Conservation (phyloP, 2,329 filamentous ascomycete species). For the Penicillium sclerotigenum region DNA sequence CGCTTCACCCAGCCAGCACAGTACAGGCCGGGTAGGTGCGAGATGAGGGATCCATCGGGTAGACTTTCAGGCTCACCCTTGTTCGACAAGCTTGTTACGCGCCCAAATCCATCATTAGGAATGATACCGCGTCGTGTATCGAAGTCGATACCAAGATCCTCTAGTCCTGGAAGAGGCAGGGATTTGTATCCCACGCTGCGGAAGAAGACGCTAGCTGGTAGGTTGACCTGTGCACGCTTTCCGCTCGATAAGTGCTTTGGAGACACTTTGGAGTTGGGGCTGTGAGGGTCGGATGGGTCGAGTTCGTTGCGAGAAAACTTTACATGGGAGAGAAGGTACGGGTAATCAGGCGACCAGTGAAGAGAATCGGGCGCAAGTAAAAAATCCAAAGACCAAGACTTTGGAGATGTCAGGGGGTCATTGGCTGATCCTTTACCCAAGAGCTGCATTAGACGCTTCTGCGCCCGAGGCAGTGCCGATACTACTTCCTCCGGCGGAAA, state of each 20-base stretch:
- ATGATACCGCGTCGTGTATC: conserved; percentile 71
- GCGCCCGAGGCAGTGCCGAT: conserved; percentile 68
- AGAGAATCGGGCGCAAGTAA: conserved; percentile 76
- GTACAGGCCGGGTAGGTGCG: conserved; percentile 70
- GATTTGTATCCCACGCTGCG: conserved; percentile 95
- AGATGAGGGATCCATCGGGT: conserved; percentile 41
- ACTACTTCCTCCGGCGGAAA: conserved; percentile 61
- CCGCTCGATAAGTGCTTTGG: conserved; percentile 51
- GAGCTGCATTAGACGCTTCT: conserved; percentile 75
- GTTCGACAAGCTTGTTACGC: conserved; percentile 54
- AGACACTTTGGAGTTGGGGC: conserved; percentile 46
- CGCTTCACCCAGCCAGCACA: conserved; percentile 96
- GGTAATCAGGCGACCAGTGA: conserved; percentile 46
- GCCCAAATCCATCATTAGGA: conserved; percentile 75
- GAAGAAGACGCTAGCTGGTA: conserved; percentile 74
- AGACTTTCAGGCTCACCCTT: conserved; percentile 23
- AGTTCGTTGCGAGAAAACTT: conserved; percentile 59
- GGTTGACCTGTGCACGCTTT: conserved; percentile 44
- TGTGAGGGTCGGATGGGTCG: conserved; percentile 51
- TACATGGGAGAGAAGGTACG: conserved; percentile 59
- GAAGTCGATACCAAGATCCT: conserved; percentile 72
- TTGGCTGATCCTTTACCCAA: conserved; percentile 69
- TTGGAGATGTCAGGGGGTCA: conserved; percentile 50
- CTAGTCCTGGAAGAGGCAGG: conserved; percentile 69
- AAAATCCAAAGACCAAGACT: conserved; percentile 81